Evolutionary conservation across 2,329 filamentous ascomycete genomes (phyloP).

Genomic region (Penicillium sp.): DNA sequence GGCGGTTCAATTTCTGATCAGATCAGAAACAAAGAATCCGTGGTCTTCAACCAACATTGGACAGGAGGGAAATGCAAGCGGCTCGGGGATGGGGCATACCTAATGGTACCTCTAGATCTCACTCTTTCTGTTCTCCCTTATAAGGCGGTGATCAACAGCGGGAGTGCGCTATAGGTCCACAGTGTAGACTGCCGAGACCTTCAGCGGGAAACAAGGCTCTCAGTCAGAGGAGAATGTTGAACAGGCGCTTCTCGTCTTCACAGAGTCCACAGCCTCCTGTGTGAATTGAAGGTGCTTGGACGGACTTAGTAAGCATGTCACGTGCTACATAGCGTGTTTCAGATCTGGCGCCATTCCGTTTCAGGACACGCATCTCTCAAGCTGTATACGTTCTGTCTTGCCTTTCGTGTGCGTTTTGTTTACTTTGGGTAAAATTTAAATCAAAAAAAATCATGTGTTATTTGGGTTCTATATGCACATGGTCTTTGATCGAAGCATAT

Average conservation of each 20-base stretch:
- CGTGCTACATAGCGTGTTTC: constrained; percentile 33
- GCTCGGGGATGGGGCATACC: constrained; percentile 22
- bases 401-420: not conserved
- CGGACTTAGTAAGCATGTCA: constrained; percentile 18
- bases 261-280: constrained; percentile 10
- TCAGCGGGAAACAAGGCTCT: not conserved
- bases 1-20: not conserved
- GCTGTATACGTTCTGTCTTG: not conserved
- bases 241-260: not conserved
- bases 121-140: not conserved
- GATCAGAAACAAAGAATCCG: not conserved
- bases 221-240: constrained; percentile 2
- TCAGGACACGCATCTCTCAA: constrained; percentile 2
- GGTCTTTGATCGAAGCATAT: not conserved
- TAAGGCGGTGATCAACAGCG: not conserved
- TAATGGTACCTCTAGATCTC: constrained; percentile 20
- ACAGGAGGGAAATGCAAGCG: constrained; percentile 6
- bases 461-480: not conserved
- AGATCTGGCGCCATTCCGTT: constrained; percentile 21
- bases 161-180: not conserved
- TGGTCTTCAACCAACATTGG: not conserved
- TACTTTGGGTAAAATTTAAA: not conserved
- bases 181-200: not conserved
- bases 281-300: constrained; percentile 18
- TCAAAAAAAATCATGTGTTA: not conserved